phyloP scores from a whole-genome alignment of 83 land plant genomes.

The Thuja plicata region DNA sequence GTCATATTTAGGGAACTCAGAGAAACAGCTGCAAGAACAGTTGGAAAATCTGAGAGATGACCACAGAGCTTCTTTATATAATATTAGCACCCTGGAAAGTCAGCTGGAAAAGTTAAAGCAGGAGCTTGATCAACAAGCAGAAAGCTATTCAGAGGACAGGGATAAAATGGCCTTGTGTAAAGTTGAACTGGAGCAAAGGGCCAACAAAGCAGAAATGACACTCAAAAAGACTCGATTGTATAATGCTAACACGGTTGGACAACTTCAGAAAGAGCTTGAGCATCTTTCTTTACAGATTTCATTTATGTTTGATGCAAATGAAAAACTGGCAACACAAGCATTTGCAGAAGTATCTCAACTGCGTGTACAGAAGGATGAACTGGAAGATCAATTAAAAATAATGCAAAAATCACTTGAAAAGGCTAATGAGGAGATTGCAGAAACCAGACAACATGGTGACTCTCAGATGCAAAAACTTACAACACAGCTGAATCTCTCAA shows the following conservation, averaged over 20 bases:
- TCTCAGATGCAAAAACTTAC: constrained; percentile 25
- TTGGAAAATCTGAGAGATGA: constrained; percentile 46
- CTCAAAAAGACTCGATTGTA: constrained; percentile 52
- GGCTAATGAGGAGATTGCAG: constrained; percentile 17
- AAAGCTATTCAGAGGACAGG: constrained; percentile 32
- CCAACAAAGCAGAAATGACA: constrained; percentile 40
- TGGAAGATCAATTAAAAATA: constrained; percentile 35
- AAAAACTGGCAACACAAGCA: constrained; percentile 44
- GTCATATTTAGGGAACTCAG: constrained; percentile 13
- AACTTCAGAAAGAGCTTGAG: constrained; percentile 65
- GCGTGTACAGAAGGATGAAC: constrained; percentile 9
- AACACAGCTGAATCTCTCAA: constrained; percentile 29
- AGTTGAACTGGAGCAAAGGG: constrained; percentile 54
- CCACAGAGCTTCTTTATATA: constrained; percentile 44
- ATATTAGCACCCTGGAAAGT: constrained; percentile 29
- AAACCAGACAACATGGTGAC: constrained; percentile 13
- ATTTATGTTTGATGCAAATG: constrained; percentile 60
- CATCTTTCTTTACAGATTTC: constrained; percentile 52
- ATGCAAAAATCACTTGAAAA: constrained; percentile 33
- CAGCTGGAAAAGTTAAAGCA: constrained; percentile 42
- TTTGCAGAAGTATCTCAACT: constrained; percentile 33
- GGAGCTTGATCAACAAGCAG: constrained; percentile 39
- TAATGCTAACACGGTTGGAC: constrained; percentile 49
- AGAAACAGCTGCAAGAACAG: constrained; percentile 49
- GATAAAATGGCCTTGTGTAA: constrained; percentile 29